Conservation (phyloP, 768 basidiomycete genomes). For the Tubosaeta sp. region DNA sequence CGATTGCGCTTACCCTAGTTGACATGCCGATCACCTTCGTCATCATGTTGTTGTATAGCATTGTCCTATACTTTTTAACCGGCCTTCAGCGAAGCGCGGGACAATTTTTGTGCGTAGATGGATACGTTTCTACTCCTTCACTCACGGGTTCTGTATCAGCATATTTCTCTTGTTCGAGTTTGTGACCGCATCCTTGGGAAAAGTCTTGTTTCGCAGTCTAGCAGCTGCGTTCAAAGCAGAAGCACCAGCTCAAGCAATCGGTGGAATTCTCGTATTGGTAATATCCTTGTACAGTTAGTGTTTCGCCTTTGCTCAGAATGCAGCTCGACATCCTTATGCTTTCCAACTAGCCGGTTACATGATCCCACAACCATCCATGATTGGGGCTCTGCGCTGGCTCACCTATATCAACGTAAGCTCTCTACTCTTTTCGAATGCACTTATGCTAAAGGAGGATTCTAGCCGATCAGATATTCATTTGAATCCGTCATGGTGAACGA, state of each 20-base stretch:
- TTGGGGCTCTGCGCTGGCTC: conserved; percentile 66
- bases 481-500: conserved; percentile 77
- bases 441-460: neutral
- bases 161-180: conserved; percentile 59
- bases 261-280: conserved; percentile 47
- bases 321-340: neutral
- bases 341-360: conserved; percentile 42
- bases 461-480: conserved; percentile 61
- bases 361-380: conserved; percentile 60
- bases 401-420: conserved; percentile 53
- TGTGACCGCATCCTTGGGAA: conserved; percentile 59
- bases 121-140: conserved; percentile 3
- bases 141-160: conserved; percentile 29
- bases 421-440: conserved; percentile 30
- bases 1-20: conserved; percentile 43
- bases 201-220: conserved; percentile 68
- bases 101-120: conserved; percentile 61
- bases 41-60: conserved; percentile 32
- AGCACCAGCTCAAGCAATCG: conserved; percentile 60
- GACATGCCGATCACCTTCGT: conserved; percentile 42
- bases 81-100: conserved; percentile 48
- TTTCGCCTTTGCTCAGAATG: neutral
- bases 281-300: conserved; percentile 45
- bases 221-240: conserved; percentile 57
- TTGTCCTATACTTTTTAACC: conserved; percentile 58